Percentiles rank a stretch among this genome's conserved stretches.
These are phyloP conservation scores for Claviceps lovelessii DNA, from an alignment of 2,329 filamentous ascomycete species.

Conservation along the genomic window DNA sequence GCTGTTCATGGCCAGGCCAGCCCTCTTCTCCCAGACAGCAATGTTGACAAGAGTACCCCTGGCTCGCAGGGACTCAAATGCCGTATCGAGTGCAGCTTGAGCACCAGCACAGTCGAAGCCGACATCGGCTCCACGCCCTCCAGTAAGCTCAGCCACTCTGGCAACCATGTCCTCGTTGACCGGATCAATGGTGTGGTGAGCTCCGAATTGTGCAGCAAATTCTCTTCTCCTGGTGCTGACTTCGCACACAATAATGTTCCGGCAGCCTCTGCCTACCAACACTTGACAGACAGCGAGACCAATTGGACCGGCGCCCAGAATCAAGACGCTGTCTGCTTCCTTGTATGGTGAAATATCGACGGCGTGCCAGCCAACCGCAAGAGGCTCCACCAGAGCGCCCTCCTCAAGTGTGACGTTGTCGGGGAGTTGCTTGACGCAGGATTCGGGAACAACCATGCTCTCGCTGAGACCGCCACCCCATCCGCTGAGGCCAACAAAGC, in stretches of 20 bases:
- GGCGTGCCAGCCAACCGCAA: slow-evolving; percentile 31
- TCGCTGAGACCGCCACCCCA: slow-evolving; percentile 43
- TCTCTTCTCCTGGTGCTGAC: slow-evolving; percentile 25
- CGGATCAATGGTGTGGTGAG: slow-evolving; percentile 28
- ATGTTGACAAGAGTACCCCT: slow-evolving; percentile 48
- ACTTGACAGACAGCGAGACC: slow-evolving; percentile 32
- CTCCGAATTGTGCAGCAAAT: slow-evolving; percentile 30
- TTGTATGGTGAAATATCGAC: slow-evolving; percentile 30
- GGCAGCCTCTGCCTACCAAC: slow-evolving; percentile 31
- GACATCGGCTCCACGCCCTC: slow-evolving; percentile 37
- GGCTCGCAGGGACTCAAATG: slow-evolving; percentile 32
- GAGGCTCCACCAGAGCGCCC: slow-evolving; percentile 37
- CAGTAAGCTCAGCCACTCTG: slow-evolving; percentile 30
- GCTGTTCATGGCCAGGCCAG: slow-evolving; percentile 10
- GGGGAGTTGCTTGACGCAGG: slow-evolving; percentile 35
- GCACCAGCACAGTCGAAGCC: slow-evolving; percentile 51
- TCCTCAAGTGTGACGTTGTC: slow-evolving; percentile 34
- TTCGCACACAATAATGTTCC: slow-evolving; percentile 32
- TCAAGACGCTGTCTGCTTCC: slow-evolving; percentile 27
- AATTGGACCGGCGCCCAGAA: slow-evolving; percentile 37
- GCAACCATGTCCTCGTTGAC: slow-evolving; percentile 31
- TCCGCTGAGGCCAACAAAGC: slow-evolving; percentile 19
- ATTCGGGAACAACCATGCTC: slow-evolving; percentile 35
- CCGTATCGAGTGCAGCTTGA: slow-evolving; percentile 30
- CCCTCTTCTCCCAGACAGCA: slow-evolving; percentile 46